Evolutionary conservation across 306 rosid genomes (phyloP), one percentile per base, ranked within the genome.

Genomic region (Castanea crenata): DNA sequence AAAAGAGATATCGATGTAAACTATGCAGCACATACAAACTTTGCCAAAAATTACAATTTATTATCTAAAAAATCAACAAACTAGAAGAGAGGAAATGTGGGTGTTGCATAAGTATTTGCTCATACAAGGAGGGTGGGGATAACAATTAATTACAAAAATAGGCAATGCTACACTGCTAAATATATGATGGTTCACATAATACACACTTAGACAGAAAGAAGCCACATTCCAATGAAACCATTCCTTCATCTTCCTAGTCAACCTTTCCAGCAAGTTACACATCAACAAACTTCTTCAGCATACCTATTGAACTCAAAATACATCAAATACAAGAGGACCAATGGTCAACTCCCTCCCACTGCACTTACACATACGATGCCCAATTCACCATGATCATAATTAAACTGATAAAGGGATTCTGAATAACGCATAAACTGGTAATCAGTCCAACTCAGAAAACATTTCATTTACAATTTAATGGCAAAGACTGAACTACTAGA

Each of bases 401-500:
- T 19, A 35, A 68, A 68, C 72, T 38, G 52, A 46, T 68, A 68
- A 35, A 35, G 4, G 38, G 15, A 63, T 13, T 63, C 38, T 27
- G 69, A 63, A 63, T 29, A 15, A 63, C 31, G 46, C 67, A 44
- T 23, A 56, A 61, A 34, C 51, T 46, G 52, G 41, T 57, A 49
- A 72, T 23, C 70, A 12, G 31, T 78, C 72, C 64, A 54, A 78
- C 35, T 18, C 67, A 56, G 72, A 70, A 80, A 87, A 56, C 27
- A 74, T 31, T 69, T 69, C 77, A 82, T 41, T 25, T 51, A 57
- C 19, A 67, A 67, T 16, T 18, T 19, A 34, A 34, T 67, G 51
- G 51, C 72, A 67, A 34, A 34, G 25, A 19, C 15, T 18, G n/a
- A 15, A n/a, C 72, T 7, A 34, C 27, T 31, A 31, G 25, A 78